Conservation (phyloP, 1,284 basidiomycete species). For the Coniferiporia weirii region DNA sequence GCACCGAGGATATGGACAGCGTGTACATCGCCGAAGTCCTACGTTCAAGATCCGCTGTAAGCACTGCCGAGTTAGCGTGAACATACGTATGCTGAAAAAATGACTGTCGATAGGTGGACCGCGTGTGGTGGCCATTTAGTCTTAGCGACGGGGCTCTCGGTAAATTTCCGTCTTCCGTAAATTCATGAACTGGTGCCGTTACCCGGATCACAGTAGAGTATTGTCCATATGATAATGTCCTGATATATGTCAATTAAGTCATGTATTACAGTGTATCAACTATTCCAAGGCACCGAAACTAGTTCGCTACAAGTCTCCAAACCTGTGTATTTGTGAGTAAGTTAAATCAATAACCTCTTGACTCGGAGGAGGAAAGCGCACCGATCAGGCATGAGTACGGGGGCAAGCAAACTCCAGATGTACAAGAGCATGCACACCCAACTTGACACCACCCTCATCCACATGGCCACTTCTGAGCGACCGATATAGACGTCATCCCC, state of each 20-base stretch:
- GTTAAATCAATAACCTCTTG: neutral
- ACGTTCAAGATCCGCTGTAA: conserved; percentile 7
- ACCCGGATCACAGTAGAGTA: neutral
- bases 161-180: neutral
- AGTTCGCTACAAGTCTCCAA: conserved; percentile 13
- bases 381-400: conserved; percentile 85
- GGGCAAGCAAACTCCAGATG: conserved; percentile 86
- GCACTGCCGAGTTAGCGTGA: neutral
- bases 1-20: neutral
- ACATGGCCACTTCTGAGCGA: conserved; percentile 94
- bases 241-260: neutral
- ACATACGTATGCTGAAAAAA: neutral
- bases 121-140: conserved; percentile 9
- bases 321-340: neutral
- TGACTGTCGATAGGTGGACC: neutral
- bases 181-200: neutral
- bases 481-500: conserved; percentile 89
- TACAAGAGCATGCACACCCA: conserved; percentile 93
- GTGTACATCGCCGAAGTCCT: conserved; percentile 12
- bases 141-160: conserved; percentile 9
- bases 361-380: conserved; percentile 26
- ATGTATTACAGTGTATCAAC: neutral
- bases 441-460: conserved; percentile 95
- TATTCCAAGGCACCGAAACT: neutral
- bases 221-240: neutral